Conservation (phyloP, 2,329 filamentous ascomycete genomes). For the Beauveria sp. region DNA sequence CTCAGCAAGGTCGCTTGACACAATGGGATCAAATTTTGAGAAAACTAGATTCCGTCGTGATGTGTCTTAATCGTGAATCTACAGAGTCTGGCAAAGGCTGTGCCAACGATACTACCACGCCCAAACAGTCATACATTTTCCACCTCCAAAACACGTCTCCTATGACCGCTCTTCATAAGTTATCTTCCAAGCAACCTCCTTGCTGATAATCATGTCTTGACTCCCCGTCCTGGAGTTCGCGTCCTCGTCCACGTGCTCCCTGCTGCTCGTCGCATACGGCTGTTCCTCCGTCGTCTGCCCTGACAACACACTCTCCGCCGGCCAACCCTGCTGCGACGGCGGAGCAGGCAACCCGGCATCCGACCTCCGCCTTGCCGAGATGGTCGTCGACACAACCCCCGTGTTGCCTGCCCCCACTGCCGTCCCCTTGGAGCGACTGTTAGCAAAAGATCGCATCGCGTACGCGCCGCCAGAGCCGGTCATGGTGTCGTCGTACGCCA, state of each 20-base stretch:
- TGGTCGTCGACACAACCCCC: background rate
- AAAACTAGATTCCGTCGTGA: background rate
- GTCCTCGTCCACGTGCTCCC: slow-evolving; percentile 7
- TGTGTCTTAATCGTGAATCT: background rate
- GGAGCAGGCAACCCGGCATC: background rate
- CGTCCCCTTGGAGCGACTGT: slow-evolving; percentile 5
- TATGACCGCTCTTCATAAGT: slow-evolving; percentile 9
- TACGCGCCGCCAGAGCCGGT: slow-evolving; percentile 10
- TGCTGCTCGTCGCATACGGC: background rate
- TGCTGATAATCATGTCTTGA: slow-evolving; percentile 17
- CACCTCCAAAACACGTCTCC: background rate
- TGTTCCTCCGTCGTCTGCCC: background rate
- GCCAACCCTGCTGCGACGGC: background rate
- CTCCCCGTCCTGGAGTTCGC: slow-evolving; percentile 12
- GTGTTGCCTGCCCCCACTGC: background rate
- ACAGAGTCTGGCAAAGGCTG: background rate
- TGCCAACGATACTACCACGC: background rate
- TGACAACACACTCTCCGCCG: background rate
- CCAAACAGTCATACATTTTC: background rate
- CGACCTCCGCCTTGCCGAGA: background rate
- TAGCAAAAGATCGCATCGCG: slow-evolving; percentile 7
- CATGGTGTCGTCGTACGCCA: slow-evolving; percentile 11
- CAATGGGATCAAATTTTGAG: background rate
- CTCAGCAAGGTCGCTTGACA: no score
- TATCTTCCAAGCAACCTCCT: slow-evolving; percentile 14